Percentiles rank a stretch among this genome's conserved stretches.
Evolutionary conservation across 2,329 filamentous ascomycete genomes (phyloP).

Genomic region (Penicillium sp.): DNA sequence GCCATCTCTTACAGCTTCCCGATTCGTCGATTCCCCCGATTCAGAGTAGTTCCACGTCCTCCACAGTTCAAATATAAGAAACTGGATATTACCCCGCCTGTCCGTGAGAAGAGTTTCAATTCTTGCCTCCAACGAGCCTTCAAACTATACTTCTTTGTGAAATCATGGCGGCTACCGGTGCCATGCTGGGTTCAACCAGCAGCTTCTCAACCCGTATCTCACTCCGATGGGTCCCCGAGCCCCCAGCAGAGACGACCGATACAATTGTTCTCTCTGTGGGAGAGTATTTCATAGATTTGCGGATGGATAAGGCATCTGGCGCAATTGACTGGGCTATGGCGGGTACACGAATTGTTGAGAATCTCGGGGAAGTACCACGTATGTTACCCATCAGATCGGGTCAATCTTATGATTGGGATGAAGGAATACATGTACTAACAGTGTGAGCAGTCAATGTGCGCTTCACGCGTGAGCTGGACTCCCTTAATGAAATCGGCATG

Average conservation of each 20-base stretch:
- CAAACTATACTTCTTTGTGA: too few relatives aligned
- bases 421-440: neutral
- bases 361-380: conserved; percentile 21
- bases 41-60: neutral
- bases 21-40: conserved; percentile 10
- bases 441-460: conserved; percentile 39
- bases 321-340: conserved; percentile 30
- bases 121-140: neutral
- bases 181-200: conserved; percentile 23
- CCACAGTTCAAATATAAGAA: neutral
- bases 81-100: conserved; percentile 7
- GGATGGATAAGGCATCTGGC: conserved; percentile 27
- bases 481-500: conserved; percentile 41
- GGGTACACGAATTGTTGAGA: conserved; percentile 25
- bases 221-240: conserved; percentile 27
- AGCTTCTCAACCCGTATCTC: conserved; percentile 27
- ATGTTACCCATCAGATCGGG: neutral
- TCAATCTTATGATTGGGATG: neutral
- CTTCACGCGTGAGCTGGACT: conserved; percentile 50
- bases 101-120: neutral
- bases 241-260: conserved; percentile 24
- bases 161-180: conserved; percentile 20
- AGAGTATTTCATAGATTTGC: conserved; percentile 25
- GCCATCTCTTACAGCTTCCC: conserved; percentile 20
- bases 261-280: conserved; percentile 27